These are phyloP conservation scores for Astrothelium subdiscretum DNA, from an alignment of 495 filamentous ascomycete genomes.

Conservation along the genomic window DNA sequence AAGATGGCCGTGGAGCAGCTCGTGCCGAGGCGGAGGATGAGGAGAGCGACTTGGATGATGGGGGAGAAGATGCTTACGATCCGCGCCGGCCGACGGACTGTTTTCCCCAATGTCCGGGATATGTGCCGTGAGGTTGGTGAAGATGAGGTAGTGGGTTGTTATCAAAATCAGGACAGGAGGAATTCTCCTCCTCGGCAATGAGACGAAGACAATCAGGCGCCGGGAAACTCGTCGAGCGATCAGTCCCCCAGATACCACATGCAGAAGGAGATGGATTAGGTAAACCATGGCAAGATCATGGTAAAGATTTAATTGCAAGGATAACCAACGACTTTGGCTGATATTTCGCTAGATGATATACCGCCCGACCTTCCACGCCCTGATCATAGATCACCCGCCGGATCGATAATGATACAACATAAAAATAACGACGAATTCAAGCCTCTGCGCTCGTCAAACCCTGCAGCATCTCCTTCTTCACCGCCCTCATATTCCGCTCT, in stretches of 20 bases:
- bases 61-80: slow-evolving; percentile 38
- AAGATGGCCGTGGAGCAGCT: slow-evolving; percentile 29
- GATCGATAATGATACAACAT: background rate
- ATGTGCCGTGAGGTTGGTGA: background rate
- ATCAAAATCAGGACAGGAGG: background rate
- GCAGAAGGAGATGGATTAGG: background rate
- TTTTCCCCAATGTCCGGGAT: background rate
- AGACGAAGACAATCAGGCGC: no score
- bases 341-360: background rate
- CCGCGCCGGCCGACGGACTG: slow-evolving; percentile 43
- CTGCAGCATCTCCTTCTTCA: slow-evolving; percentile 4
- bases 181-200: no score
- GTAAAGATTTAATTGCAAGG: background rate
- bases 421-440: no score
- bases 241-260: no score
- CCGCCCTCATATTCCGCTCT: slow-evolving; percentile 35
- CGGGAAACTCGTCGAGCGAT: no score
- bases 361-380: background rate
- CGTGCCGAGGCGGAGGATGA: slow-evolving; percentile 29
- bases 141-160: background rate
- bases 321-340: background rate
- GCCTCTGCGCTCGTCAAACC: background rate
- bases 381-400: background rate
- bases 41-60: slow-evolving; percentile 28
- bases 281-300: background rate